Evolutionary conservation across 148 eudicot genomes (phyloP).

Genomic region (Nepenthes mirabilis): DNA sequence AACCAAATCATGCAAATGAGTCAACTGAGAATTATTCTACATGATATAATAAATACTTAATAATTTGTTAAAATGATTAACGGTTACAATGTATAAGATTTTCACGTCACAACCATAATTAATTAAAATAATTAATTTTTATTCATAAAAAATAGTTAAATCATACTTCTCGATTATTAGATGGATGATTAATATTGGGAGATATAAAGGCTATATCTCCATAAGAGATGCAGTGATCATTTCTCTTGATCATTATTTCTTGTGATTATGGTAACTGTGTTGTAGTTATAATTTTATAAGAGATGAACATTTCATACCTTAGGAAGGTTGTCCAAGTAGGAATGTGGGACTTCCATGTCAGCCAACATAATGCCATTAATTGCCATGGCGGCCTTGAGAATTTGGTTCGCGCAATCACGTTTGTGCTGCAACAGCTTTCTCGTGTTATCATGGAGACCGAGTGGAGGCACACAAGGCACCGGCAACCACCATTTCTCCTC

Average conservation of each 20-base stretch:
- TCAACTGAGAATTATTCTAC: background rate
- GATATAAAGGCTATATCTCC: too few species aligned
- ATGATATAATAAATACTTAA: too few species aligned
- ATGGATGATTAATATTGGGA: too few species aligned
- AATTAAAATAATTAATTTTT: too few species aligned
- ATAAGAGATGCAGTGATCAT: background rate
- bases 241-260: background rate
- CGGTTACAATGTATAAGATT: too few species aligned
- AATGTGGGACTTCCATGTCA: slow-evolving; percentile 48
- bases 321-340: slow-evolving; percentile 46
- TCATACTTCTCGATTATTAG: too few species aligned
- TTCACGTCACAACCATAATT: too few species aligned
- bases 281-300: background rate
- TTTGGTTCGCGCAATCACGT: slow-evolving; percentile 50
- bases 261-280: background rate
- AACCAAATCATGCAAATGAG: background rate
- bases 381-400: slow-evolving; percentile 65
- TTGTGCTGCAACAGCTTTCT: slow-evolving; percentile 44
- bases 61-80: too few species aligned
- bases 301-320: slow-evolving; percentile 24
- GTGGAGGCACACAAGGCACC: slow-evolving; percentile 50
- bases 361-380: slow-evolving; percentile 38
- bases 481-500: slow-evolving; percentile 79
- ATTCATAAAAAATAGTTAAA: too few species aligned
- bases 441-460: slow-evolving; percentile 39